Evolutionary conservation across 2,329 filamentous ascomycete genomes (phyloP).

Genomic region (Aspergillus quadricinctus): DNA sequence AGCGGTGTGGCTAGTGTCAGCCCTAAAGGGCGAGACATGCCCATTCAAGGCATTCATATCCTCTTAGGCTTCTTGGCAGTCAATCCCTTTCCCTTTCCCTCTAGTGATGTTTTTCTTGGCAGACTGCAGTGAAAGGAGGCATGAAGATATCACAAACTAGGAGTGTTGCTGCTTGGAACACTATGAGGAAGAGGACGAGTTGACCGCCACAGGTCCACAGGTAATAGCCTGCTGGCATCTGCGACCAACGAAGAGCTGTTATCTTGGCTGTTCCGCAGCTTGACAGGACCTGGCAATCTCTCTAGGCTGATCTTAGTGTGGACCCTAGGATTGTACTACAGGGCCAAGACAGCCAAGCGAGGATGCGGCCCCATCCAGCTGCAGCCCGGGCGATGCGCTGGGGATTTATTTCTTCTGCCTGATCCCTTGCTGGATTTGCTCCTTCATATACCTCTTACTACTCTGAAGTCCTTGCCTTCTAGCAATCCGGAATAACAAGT

Average conservation of each 20-base stretch:
- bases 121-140: not conserved
- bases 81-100: not conserved
- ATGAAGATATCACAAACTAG: not conserved
- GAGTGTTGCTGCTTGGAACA: not conserved
- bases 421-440: slow-evolving; percentile 1
- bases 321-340: slow-evolving; percentile 2
- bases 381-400: slow-evolving; percentile 3
- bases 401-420: slow-evolving; percentile 13
- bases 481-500: not conserved
- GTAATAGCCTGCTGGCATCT: not conserved
- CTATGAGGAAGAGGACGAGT: not conserved
- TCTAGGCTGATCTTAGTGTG: slow-evolving; percentile 3
- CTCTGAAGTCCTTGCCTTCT: not conserved
- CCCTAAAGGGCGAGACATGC: not conserved
- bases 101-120: not conserved
- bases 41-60: too few relatives aligned
- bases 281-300: not conserved
- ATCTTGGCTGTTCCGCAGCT: not conserved
- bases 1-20: not conserved
- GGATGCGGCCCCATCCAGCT: not conserved
- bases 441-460: not conserved
- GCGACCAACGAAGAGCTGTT: not conserved
- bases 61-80: not conserved
- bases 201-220: not conserved
- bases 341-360: slow-evolving; percentile 8